These are phyloP conservation scores for Xylaria digitata DNA, from an alignment of 2,329 filamentous ascomycete genomes.

Conservation along the genomic window DNA sequence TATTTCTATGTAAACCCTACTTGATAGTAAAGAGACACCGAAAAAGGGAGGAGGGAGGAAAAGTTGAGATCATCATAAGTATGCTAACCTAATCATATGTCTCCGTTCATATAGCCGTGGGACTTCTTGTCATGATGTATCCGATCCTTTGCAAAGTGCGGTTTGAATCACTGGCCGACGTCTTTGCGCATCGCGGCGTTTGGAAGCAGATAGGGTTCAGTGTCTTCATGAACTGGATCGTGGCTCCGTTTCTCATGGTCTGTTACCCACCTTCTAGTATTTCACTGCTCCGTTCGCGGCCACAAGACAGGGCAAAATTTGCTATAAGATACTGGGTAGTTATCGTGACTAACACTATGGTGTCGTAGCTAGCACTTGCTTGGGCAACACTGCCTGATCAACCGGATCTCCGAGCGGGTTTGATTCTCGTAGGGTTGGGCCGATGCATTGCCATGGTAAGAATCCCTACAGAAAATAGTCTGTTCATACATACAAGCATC, in stretches of 20 bases:
- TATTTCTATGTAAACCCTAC: neutral
- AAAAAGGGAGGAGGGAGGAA: neutral
- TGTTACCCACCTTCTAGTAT: conserved; percentile 29
- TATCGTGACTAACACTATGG: neutral
- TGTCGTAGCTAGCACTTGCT: conserved; percentile 67
- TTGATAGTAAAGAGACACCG: no score
- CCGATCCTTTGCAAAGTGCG: conserved; percentile 89
- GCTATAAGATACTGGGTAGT: neutral
- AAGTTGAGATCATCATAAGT: neutral
- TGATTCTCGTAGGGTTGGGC: conserved; percentile 85
- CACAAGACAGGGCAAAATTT: no score
- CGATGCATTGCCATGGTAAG: conserved; percentile 88
- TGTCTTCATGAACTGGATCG: conserved; percentile 82
- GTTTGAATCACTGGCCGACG: conserved; percentile 77
- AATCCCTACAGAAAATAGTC: neutral
- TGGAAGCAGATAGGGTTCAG: conserved; percentile 87
- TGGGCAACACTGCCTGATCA: conserved; percentile 76
- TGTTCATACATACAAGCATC: conserved; percentile 1
- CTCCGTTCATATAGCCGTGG: conserved; percentile 67
- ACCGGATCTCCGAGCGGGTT: conserved; percentile 68
- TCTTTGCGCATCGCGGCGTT: conserved; percentile 69
- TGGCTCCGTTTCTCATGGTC: conserved; percentile 86
- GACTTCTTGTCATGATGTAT: conserved; percentile 92
- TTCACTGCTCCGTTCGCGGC: neutral
- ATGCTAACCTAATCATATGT: conserved; percentile 5